Evolutionary conservation across 1,284 basidiomycete species (phyloP).

Genomic region (Puccinia horiana): DNA sequence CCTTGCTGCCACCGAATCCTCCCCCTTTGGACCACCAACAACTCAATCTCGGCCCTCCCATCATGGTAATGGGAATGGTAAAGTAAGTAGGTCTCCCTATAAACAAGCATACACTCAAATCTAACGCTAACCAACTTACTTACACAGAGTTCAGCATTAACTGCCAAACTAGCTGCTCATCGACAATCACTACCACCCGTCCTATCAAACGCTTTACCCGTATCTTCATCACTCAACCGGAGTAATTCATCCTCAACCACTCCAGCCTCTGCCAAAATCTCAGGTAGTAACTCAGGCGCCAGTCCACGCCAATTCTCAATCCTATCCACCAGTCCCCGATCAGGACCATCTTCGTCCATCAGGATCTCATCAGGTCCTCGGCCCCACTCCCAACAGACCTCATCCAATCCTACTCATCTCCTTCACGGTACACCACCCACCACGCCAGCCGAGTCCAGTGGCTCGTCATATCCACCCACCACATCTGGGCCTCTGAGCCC

Average conservation of each 20-base stretch:
- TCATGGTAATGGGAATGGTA: background rate
- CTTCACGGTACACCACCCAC: background rate
- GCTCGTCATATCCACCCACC: conserved; percentile 5
- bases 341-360: conserved; percentile 46
- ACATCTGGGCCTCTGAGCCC: background rate
- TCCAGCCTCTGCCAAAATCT: background rate
- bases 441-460: background rate
- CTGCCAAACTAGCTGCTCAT: conserved; percentile 43
- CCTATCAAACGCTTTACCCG: conserved; percentile 35
- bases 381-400: background rate
- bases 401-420: background rate
- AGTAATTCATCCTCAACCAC: background rate
- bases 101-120: too few relatives aligned
- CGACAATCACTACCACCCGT: conserved; percentile 45
- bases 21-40: conserved; percentile 19
- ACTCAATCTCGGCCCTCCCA: background rate
- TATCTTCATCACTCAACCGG: conserved; percentile 11
- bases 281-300: background rate
- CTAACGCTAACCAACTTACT: background rate
- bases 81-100: background rate
- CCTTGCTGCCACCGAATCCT: conserved; percentile 34
- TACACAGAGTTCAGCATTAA: conserved; percentile 47
- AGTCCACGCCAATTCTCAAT: conserved; percentile 26
- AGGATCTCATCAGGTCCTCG: conserved; percentile 9
- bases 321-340: conserved; percentile 34